These are phyloP conservation scores for Xylaria curta DNA, from an alignment of 495 filamentous ascomycete genomes.

Conservation along the genomic window DNA sequence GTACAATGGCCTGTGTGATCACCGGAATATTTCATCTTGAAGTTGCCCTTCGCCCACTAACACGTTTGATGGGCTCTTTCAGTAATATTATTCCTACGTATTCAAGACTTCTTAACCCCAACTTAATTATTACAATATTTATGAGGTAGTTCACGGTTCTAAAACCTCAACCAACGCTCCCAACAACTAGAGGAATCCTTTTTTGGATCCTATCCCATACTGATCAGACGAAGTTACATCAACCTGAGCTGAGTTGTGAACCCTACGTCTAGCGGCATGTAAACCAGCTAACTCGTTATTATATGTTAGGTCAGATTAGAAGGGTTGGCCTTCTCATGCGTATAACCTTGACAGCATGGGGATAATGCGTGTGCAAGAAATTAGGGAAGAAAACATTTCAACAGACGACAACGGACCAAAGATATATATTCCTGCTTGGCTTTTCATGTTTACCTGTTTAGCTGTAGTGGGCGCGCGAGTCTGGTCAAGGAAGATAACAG, in stretches of 20 bases:
- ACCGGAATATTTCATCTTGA: neutral
- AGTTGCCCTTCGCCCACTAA: neutral
- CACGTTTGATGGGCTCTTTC: too few species aligned
- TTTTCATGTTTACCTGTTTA: constrained; percentile 39
- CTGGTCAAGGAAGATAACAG: constrained; percentile 36
- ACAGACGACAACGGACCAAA: neutral
- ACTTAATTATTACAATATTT: neutral
- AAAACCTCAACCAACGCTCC: neutral
- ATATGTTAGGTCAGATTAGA: neutral
- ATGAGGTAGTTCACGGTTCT: neutral
- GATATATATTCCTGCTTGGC: constrained; percentile 25
- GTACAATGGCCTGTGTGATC: neutral
- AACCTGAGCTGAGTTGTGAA: neutral
- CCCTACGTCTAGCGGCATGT: neutral
- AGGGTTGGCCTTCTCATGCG: neutral
- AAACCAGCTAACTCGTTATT: neutral
- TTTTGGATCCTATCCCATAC: too few species aligned
- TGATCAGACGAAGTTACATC: neutral
- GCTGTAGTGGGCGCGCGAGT: constrained; percentile 33
- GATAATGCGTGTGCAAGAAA: neutral
- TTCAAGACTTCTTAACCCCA: neutral
- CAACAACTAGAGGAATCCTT: too few species aligned
- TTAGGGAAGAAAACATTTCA: neutral
- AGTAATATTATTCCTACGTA: neutral
- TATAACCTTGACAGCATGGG: neutral